Conservation (phyloP, 106 monocot species). For the Xerophyta viscosa region DNA sequence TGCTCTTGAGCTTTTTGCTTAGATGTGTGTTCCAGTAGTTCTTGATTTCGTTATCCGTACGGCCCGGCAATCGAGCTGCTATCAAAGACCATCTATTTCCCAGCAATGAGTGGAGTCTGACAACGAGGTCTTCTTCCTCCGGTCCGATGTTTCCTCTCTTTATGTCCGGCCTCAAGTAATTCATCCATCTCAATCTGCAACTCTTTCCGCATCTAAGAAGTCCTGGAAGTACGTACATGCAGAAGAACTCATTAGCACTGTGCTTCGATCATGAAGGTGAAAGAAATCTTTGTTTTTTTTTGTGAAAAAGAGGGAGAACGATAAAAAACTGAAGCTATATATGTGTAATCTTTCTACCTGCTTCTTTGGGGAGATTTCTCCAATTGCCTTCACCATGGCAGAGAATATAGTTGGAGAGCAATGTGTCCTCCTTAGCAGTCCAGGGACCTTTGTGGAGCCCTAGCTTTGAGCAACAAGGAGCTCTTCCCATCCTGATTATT, state of each 20-base stretch:
- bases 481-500: no score
- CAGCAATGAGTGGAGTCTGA: conserved; percentile 24
- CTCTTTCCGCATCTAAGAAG: conserved; percentile 29
- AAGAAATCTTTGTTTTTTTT: no score
- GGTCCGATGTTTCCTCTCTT: no score
- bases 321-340: no score
- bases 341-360: no score
- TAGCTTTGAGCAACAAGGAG: no score
- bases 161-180: no score
- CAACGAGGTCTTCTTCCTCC: conserved; percentile 37
- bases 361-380: conserved; percentile 5
- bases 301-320: no score
- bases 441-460: conserved; percentile 3
- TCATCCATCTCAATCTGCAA: no score
- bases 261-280: no score
- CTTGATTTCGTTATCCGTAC: conserved; percentile 44
- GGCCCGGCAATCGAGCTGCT: conserved; percentile 26
- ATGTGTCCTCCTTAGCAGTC: conserved; percentile 8
- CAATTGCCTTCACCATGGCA: conserved; percentile 6
- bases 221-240: conserved; percentile 3
- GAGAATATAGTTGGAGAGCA: conserved; percentile 6
- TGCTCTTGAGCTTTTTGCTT: neutral
- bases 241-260: no score
- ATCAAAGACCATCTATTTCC: conserved; percentile 43
- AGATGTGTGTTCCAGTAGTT: no score